Percentiles rank a stretch among this genome's conserved stretches.
Conservation (phyloP, 352 stramenopile species). For the Globisporangium recalcitrans region DNA sequence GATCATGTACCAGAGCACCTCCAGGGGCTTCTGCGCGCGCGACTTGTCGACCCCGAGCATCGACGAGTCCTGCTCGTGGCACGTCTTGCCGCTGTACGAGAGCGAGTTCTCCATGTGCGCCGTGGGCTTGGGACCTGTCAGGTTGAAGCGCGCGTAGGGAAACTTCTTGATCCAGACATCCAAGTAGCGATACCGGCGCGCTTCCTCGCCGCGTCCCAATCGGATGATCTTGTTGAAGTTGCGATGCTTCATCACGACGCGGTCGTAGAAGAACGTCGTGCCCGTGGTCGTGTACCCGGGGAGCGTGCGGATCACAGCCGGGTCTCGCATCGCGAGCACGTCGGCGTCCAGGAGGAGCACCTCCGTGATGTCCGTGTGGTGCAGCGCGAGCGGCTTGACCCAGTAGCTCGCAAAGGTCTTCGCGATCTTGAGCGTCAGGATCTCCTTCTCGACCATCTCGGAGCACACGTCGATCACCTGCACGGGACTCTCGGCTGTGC, state of each 20-base stretch:
- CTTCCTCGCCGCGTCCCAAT: constrained; percentile 13
- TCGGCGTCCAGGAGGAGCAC: constrained; percentile 49
- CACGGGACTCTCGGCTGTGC: constrained; percentile 25
- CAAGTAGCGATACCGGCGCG: constrained; percentile 38
- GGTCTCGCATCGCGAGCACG: constrained; percentile 40
- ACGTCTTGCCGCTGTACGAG: constrained; percentile 34
- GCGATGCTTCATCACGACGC: constrained; percentile 44
- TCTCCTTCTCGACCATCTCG: constrained; percentile 17
- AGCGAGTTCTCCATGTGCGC: constrained; percentile 34
- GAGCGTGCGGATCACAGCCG: constrained; percentile 31
- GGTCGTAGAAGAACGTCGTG: constrained; percentile 70
- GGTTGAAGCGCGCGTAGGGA: constrained; percentile 47
- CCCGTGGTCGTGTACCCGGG: constrained; percentile 40
- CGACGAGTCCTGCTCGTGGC: constrained; percentile 68
- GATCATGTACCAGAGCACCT: constrained; percentile 66
- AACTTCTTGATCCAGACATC: constrained; percentile 52
- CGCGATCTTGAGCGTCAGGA: constrained; percentile 31
- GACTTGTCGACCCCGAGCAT: constrained; percentile 69
- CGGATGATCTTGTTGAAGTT: constrained; percentile 53
- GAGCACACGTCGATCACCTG: constrained; percentile 46
- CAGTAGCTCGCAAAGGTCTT: constrained; percentile 42
- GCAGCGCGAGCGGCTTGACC: constrained; percentile 55
- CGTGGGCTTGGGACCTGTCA: constrained; percentile 23
- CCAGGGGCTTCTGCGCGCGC: constrained; percentile 33
- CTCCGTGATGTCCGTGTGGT: constrained; percentile 40